Evolutionary conservation across 2,329 filamentous ascomycete genomes (phyloP).

Genomic region (Fusarium oxysporum): DNA sequence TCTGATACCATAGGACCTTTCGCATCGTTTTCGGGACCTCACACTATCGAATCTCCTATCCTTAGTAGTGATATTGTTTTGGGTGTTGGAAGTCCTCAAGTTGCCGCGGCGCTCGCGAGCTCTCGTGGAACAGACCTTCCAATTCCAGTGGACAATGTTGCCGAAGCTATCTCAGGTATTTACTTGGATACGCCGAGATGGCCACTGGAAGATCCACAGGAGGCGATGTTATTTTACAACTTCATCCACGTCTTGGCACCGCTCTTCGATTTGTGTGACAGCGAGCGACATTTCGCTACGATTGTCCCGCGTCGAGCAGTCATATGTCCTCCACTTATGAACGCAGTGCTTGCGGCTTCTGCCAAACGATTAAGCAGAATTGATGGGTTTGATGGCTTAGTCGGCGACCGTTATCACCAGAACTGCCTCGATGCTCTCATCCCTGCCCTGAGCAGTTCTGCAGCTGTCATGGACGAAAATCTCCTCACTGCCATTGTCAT

Average conservation of each 20-base stretch:
- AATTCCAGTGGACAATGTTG: conserved; percentile 22
- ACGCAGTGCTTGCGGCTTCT: conserved; percentile 46
- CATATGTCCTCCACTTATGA: conserved; percentile 45
- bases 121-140: conserved; percentile 11
- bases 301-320: conserved; percentile 46
- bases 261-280: conserved; percentile 46
- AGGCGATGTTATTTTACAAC: conserved; percentile 46
- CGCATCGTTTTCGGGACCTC: conserved; percentile 11
- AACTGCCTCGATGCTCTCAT: conserved; percentile 45
- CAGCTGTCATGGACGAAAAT: conserved; percentile 46
- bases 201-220: conserved; percentile 41
- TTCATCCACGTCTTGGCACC: conserved; percentile 45
- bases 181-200: conserved; percentile 38
- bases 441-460: conserved; percentile 43
- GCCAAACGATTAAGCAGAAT: conserved; percentile 43
- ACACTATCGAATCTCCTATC: conserved; percentile 12
- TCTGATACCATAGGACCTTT: conserved; percentile 21
- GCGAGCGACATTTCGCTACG: conserved; percentile 45
- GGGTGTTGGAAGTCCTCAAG: conserved; percentile 8
- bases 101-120: conserved; percentile 17
- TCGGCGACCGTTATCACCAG: conserved; percentile 46
- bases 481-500: conserved; percentile 47
- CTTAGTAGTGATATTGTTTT: conserved; percentile 10
- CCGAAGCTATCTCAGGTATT: conserved; percentile 40
- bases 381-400: conserved; percentile 35